Conservation (phyloP, 257 asterid species). For the Ilex asprella region DNA sequence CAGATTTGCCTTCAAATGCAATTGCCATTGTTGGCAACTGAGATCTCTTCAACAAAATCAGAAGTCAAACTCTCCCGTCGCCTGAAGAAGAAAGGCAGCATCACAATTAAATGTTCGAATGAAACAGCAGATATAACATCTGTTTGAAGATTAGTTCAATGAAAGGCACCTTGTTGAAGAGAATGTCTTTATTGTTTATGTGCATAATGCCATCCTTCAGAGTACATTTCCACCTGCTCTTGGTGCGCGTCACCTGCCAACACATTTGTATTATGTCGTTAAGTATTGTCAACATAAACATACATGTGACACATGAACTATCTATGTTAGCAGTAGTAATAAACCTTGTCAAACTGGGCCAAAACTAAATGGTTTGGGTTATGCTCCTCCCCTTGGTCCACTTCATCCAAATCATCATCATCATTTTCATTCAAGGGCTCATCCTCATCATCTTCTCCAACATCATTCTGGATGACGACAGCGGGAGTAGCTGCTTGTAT, state of each 20-base stretch:
- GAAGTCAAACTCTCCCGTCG: neutral
- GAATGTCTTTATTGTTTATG: slow-evolving; percentile 82
- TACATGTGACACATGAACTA: too few species aligned
- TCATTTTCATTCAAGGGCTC: slow-evolving; percentile 94
- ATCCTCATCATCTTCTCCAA: slow-evolving; percentile 57
- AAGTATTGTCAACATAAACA: too few species aligned
- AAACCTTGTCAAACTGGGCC: slow-evolving; percentile 93
- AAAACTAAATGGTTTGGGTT: slow-evolving; percentile 79
- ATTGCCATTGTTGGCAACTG: neutral
- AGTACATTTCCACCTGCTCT: slow-evolving; percentile 97
- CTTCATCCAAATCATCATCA: slow-evolving; percentile 84
- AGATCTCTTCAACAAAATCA: neutral
- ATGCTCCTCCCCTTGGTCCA: slow-evolving; percentile 81
- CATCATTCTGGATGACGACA: slow-evolving; percentile 57
- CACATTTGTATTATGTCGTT: too few species aligned
- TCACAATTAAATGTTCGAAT: neutral
- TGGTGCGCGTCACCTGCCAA: slow-evolving; percentile 79
- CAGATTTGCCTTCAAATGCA: neutral
- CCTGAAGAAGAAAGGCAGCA: neutral
- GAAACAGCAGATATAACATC: neutral
- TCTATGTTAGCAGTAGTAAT: neutral
- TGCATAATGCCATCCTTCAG: slow-evolving; percentile 96
- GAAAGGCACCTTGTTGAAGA: slow-evolving; percentile 46
- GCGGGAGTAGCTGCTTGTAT: slow-evolving; percentile 93
- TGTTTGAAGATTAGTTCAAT: neutral